Conservation (phyloP, 306 rosid species). For the Prunus mongolica region DNA sequence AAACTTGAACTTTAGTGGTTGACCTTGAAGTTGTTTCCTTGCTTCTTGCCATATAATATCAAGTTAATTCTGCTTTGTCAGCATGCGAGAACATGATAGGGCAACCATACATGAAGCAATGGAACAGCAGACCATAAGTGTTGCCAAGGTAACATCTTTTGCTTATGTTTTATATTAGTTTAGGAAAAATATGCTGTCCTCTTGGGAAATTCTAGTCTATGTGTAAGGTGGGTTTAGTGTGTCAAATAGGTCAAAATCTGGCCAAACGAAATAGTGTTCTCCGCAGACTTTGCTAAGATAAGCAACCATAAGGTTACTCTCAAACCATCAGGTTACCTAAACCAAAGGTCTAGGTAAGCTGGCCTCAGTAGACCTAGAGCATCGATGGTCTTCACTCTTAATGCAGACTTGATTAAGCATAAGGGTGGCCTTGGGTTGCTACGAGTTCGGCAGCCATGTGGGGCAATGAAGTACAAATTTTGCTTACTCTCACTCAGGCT, state of each 20-base stretch:
- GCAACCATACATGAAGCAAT: slow-evolving; percentile 99
- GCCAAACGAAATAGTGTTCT: neutral
- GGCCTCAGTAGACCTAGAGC: neutral
- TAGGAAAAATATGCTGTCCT: neutral
- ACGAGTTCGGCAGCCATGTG: neutral
- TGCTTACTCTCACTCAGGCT: neutral
- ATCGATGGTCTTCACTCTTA: neutral
- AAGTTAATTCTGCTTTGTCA: slow-evolving; percentile 31
- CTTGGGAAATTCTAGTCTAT: neutral
- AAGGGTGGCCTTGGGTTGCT: neutral
- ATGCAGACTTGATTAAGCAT: neutral
- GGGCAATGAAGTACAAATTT: neutral
- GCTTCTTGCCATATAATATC: slow-evolving; percentile 15
- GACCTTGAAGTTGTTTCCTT: neutral
- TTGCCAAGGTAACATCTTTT: slow-evolving; percentile 72
- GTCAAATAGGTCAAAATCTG: neutral
- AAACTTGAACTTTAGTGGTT: neutral
- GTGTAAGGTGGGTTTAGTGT: neutral
- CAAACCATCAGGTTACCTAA: neutral
- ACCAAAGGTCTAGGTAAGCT: no score
- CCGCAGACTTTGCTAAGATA: neutral
- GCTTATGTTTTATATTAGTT: neutral
- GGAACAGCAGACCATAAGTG: slow-evolving; percentile 99
- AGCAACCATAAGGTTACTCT: neutral
- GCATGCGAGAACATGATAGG: slow-evolving; percentile 98